Conservation (phyloP, 768 basidiomycete species). For the Suillus lakei region DNA sequence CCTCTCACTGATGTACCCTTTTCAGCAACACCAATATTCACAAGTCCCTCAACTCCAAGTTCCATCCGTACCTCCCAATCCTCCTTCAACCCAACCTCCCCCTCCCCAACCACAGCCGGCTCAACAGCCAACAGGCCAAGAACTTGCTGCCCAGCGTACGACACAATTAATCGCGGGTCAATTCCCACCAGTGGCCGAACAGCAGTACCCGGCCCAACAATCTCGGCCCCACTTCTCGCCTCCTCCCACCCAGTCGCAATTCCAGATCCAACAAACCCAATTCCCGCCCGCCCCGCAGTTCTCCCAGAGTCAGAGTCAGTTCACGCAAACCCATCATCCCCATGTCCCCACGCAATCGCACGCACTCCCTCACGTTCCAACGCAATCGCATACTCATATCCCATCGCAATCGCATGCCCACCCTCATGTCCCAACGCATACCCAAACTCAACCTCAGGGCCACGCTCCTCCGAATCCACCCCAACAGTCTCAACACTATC, state of each 20-base stretch:
- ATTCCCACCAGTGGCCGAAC: neutral
- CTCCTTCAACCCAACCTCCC: neutral
- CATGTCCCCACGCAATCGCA: conserved; percentile 9
- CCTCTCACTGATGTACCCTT: conserved; percentile 28
- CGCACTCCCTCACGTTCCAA: neutral
- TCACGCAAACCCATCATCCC: neutral
- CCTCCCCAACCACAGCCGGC: conserved; percentile 17
- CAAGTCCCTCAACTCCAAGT: conserved; percentile 24
- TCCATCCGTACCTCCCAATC: conserved; percentile 8
- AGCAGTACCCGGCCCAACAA: neutral
- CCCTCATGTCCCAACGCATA: neutral
- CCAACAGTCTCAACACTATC: neutral
- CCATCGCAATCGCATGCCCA: conserved; percentile 10
- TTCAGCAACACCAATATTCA: conserved; percentile 32
- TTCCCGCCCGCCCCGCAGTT: conserved; percentile 19
- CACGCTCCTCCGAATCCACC: neutral
- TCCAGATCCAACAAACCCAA: conserved; percentile 14
- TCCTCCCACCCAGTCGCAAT: neutral
- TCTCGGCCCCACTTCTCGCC: neutral
- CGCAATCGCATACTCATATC: conserved; percentile 3
- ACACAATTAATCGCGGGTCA: conserved; percentile 14
- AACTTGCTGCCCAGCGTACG: conserved; percentile 21
- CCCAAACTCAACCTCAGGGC: conserved; percentile 1
- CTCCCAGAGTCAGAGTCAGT: conserved; percentile 31
- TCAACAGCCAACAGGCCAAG: conserved; percentile 6